Evolutionary conservation across 2,329 filamentous ascomycete genomes (phyloP).

Genomic region (Clarireedia monteithiana): DNA sequence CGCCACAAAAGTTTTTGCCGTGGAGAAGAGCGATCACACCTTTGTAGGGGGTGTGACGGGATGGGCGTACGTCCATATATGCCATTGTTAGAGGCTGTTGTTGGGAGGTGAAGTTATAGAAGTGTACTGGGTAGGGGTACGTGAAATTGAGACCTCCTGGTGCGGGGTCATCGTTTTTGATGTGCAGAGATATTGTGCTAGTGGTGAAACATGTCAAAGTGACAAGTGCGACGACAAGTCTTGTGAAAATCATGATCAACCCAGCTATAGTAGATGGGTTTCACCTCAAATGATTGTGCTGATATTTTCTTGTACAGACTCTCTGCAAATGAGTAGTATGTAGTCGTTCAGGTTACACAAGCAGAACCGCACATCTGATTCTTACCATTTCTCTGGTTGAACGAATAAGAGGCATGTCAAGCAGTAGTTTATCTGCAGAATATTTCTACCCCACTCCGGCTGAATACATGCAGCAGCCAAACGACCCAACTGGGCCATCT

Average conservation of each 20-base stretch:
- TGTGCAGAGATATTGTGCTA: neutral
- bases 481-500: too few species aligned
- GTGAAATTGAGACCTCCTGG: neutral
- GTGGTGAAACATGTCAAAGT: neutral
- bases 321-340: too few species aligned
- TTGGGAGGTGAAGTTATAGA: conserved; percentile 30
- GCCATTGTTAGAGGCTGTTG: conserved; percentile 1
- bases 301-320: too few species aligned
- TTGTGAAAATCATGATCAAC: neutral
- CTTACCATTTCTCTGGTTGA: too few species aligned
- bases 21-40: conserved; percentile 41
- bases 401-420: too few species aligned
- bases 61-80: neutral
- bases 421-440: too few species aligned
- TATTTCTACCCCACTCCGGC: too few species aligned
- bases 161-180: neutral
- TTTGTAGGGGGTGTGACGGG: neutral
- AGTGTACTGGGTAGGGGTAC: neutral
- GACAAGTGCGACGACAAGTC: neutral
- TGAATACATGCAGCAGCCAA: too few species aligned
- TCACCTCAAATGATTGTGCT: too few species aligned
- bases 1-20: conserved; percentile 49
- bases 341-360: too few species aligned
- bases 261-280: too few species aligned
- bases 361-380: too few species aligned